Conservation (phyloP, 1,284 basidiomycete genomes). For the Marasmius fiardii region DNA sequence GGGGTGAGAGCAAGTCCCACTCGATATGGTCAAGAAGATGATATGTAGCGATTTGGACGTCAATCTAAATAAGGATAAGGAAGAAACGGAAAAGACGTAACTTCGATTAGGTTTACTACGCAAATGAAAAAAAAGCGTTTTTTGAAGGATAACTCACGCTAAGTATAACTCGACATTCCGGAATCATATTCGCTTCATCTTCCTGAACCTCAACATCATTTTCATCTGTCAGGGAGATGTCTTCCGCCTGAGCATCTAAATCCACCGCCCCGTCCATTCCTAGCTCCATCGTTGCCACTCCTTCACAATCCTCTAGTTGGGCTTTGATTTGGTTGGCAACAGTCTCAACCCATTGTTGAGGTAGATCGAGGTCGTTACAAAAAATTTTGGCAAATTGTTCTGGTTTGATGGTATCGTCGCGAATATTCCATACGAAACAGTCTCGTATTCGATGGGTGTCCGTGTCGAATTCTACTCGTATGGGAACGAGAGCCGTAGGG, state of each 20-base stretch:
- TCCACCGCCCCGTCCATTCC: constrained; percentile 59
- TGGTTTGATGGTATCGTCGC: constrained; percentile 79
- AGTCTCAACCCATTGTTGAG: constrained; percentile 68
- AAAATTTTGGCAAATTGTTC: constrained; percentile 84
- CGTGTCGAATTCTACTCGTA: constrained; percentile 93
- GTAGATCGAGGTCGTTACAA: constrained; percentile 85
- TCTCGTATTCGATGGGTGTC: constrained; percentile 90
- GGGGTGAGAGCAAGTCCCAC: constrained; percentile 93
- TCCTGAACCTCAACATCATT: constrained; percentile 27
- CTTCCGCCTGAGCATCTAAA: constrained; percentile 23
- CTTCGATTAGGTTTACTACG: too few species aligned
- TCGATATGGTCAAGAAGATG: constrained; percentile 95
- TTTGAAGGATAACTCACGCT: too few species aligned
- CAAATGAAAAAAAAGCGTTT: too few species aligned
- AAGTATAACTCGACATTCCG: constrained; percentile 87
- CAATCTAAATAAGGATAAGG: constrained; percentile 75
- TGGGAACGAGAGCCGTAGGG: constrained; percentile 79
- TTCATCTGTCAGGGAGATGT: constrained; percentile 19
- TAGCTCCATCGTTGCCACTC: constrained; percentile 75
- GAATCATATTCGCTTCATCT: constrained; percentile 55
- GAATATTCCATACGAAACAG: constrained; percentile 95
- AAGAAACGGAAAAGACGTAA: too few species aligned
- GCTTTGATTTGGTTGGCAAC: constrained; percentile 85
- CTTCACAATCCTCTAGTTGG: constrained; percentile 87
- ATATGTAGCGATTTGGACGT: constrained; percentile 93